Evolutionary conservation across 441 rosid species (phyloP), one percentile per base, ranked within the genome.

Genomic region (Corymbia calophylla): DNA sequence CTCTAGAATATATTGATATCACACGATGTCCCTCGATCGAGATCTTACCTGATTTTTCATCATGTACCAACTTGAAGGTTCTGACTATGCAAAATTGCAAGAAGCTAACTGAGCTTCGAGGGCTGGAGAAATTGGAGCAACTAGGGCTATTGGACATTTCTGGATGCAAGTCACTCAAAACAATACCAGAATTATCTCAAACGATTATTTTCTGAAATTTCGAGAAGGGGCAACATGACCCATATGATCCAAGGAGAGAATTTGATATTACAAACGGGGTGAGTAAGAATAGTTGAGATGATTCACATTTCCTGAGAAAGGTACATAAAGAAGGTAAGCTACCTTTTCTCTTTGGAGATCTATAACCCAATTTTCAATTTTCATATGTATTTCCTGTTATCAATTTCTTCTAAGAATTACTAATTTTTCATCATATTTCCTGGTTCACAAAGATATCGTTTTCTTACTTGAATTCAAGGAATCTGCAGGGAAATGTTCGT

Each of bases 151-250:
- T 23, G 62, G 25, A 54, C 58, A 54, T 54, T 54, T 17, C 23
- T 54, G 9, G 58, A 54, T 54, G 58, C 58, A 54, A 18, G 58
- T 54, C 58, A 54, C 58, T 54, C 58, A 18, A 54, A 54, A 18
- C 58, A 54, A 18, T 18, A 54, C 23, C 58, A 17, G 23, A 18
- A 19, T 54, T 56, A 16, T 3, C 19, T 53, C 19, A 7, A 17
- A 53, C 39, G 39, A 53, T 6, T 5, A 53, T 7, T 35, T 35
- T 35, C 39, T 5, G 39, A 35, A 35, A 35, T 35, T 35, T 35
- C 39, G 19, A 51, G 53, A 51, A 12, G 4, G 2, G 13, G 4
- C 1, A 4, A 51, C 14, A 51, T 51, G 12, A 2, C 5, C 1
- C 12, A 2, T 14, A 11, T 60, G 2, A 35, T 35, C 39, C 39